Base-by-base conservation (phyloP, 306 rosid species). In the Medicago arabica region DNA sequence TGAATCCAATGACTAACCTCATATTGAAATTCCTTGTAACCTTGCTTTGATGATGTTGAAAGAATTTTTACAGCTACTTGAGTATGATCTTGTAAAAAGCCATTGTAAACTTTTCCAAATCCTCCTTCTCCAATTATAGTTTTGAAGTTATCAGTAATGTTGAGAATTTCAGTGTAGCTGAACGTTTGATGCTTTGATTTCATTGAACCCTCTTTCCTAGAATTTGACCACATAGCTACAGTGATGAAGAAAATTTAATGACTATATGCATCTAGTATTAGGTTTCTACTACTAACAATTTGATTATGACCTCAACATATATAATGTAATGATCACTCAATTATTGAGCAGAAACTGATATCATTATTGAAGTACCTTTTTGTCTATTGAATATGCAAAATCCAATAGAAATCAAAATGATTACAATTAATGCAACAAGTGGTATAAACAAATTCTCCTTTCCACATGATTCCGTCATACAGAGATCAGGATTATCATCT, bases 21-120 rank as follows among this genome's bases (percentile, higher is more conserved):
- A 0, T 80, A 75, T 51, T 21, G 70, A 44, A 83, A 84, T 62
- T 82, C 85, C 16, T 64, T 80, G 34, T 54, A 53, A 21, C 89
- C 87, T 81, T 87, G 85, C 11, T 9, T 54, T 51, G 91, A 81
- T 8, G 86, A 72, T 1, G 23, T 1, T 14, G 87, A 84, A 6
- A 84, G 84, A n/a, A 84, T n/a, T 78, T 88, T 86, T 7, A 78
- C 83, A 14, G 88, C 89, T 10, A 88, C 87, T 77, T 79, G 68
- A 8, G 23, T 50, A 4, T 34, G 60, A 75, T 82, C 75, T n/a
- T 62, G 47, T 3, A 87, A 65, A 38, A 5, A 7, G 1, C 87
- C 91, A 3, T 14, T 16, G 43, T 84, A 82, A 8, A 87, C 88
- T 50, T 67, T 80, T 58, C 88, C 91, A 68, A 87, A 85, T 49